Base-by-base conservation (phyloP, 1,139 yeast genomes). In the Debaryomycetaceae sp. region DNA sequence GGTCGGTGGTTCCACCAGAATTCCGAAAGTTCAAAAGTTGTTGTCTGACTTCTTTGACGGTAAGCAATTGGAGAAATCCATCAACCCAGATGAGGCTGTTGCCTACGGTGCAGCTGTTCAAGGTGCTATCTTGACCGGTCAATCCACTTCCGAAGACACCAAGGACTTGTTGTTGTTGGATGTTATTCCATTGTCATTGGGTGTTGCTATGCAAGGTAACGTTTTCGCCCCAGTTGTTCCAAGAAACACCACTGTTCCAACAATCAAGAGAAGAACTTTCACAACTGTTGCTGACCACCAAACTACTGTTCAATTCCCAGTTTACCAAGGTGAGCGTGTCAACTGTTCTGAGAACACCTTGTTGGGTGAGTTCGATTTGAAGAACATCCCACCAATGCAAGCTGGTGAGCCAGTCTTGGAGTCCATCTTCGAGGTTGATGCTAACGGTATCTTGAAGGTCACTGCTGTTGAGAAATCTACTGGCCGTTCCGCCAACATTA, bases 201-300 rank as follows among this genome's bases (percentile, higher is more conserved):
- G 98, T 87, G 97, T 92, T 71, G 98, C 97, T 75, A 92, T 91
- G 96, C 96, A 91, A 81, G 98, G 98, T 80, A 91, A 91, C 76
- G 92, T 92, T 63, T 88, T 89, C 65, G 98, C 97, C 68, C 94
- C 96, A 69, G 97, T 92, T 73, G 95, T 92, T 61, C 98, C 98
- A 82, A 89, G 98, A 83, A 92, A 92, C 92, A 87, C 98, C 70
- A 91, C 98, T 66, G 97, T 92, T 58, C 98, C 98, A 75, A 92
- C 98, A 73, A 87, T 91, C 77, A 92, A 92, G 89, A 87, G 96
- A 80, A 87, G 97, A 83, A 92, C 98, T 63, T 92, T 92, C 95
- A 91, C 98, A 76, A 92, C 98, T 65, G 96, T 87, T 67, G 96
- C 87, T 67, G 98, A 92, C 84, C 92, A 88, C 84, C 98, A 92